Evolutionary conservation across 192 early-diverging fungal species (phyloP).

Genomic region (Coemansia sp.): DNA sequence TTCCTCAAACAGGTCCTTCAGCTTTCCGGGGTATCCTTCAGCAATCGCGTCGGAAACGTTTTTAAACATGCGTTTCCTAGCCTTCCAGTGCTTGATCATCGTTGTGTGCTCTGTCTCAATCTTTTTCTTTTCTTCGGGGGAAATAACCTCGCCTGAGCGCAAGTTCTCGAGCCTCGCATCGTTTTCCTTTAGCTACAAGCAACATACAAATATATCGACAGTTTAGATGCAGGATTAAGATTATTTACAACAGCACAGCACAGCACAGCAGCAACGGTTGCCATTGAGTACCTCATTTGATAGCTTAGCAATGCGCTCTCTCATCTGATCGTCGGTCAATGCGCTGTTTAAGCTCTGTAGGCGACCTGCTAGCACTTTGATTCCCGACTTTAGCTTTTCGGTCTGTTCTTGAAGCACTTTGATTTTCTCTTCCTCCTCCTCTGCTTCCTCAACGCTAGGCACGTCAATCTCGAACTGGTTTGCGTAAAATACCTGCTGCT

Average conservation of each 20-base stretch:
- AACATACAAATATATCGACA: too few species aligned
- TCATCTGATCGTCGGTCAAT: slow-evolving; percentile 46
- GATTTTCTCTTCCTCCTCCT: slow-evolving; percentile 44
- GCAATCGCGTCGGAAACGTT: slow-evolving; percentile 54
- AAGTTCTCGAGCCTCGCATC: slow-evolving; percentile 36
- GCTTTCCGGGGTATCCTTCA: slow-evolving; percentile 57
- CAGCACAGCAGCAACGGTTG: background rate
- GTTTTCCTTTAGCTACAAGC: slow-evolving; percentile 25
- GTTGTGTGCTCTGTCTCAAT: slow-evolving; percentile 32
- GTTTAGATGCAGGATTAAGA: background rate
- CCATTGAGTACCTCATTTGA: slow-evolving; percentile 19
- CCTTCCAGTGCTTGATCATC: slow-evolving; percentile 58
- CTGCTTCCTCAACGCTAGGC: slow-evolving; percentile 43
- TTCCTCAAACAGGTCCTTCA: slow-evolving; percentile 55
- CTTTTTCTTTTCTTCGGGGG: slow-evolving; percentile 36
- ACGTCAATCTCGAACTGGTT: slow-evolving; percentile 30
- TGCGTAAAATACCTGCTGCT: slow-evolving; percentile 50
- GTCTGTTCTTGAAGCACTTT: slow-evolving; percentile 28
- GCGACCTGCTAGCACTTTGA: slow-evolving; percentile 16
- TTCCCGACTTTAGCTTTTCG: slow-evolving; percentile 28
- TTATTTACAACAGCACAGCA: background rate
- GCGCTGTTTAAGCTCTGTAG: slow-evolving; percentile 33
- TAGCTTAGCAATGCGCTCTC: slow-evolving; percentile 42
- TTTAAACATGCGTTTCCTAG: slow-evolving; percentile 60
- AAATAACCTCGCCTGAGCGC: slow-evolving; percentile 46